These are phyloP conservation scores for Sporisorium graminicola DNA, from an alignment of 1,284 basidiomycete genomes.

Conservation along the genomic window DNA sequence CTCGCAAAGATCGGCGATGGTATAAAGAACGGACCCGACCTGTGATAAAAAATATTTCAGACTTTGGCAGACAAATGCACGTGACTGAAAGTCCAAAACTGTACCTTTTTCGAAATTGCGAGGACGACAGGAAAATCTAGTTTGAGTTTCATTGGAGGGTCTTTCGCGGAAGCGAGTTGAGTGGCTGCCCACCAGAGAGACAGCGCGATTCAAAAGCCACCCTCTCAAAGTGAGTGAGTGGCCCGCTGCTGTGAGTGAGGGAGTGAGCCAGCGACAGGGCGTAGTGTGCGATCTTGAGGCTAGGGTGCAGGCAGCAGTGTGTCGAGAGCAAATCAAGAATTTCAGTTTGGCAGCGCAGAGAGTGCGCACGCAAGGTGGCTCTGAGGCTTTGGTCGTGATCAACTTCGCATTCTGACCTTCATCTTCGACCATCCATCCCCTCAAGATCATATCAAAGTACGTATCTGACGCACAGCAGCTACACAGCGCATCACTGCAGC, in stretches of 20 bases:
- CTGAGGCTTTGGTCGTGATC: conserved; percentile 21
- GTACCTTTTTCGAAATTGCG: not conserved
- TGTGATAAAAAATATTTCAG: not conserved
- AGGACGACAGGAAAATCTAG: too few relatives aligned
- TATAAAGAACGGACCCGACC: not conserved
- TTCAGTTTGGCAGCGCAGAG: conserved; percentile 1
- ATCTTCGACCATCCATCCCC: conserved; percentile 54
- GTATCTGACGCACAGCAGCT: conserved; percentile 13
- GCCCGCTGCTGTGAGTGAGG: not conserved
- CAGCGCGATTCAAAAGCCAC: not conserved
- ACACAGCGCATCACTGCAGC: conserved; percentile 7
- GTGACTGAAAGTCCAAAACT: conserved; percentile 4
- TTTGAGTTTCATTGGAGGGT: too few relatives aligned
- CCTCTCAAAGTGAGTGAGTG: too few relatives aligned
- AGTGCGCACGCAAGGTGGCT: not conserved
- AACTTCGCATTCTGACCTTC: conserved; percentile 26
- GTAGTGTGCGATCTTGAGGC: too few relatives aligned
- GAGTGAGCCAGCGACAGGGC: not conserved
- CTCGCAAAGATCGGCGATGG: not conserved
- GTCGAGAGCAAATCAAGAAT: not conserved
- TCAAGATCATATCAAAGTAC: conserved; percentile 57
- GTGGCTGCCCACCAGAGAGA: not conserved
- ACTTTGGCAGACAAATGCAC: not conserved
- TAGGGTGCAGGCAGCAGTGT: too few relatives aligned
- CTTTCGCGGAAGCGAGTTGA: conserved; percentile 4